A percentile compares a stretch with the other conserved stretches of the same genome.
Conservation (phyloP, 2,329 filamentous ascomycete species). For the Pochonia chlamydosporia region DNA sequence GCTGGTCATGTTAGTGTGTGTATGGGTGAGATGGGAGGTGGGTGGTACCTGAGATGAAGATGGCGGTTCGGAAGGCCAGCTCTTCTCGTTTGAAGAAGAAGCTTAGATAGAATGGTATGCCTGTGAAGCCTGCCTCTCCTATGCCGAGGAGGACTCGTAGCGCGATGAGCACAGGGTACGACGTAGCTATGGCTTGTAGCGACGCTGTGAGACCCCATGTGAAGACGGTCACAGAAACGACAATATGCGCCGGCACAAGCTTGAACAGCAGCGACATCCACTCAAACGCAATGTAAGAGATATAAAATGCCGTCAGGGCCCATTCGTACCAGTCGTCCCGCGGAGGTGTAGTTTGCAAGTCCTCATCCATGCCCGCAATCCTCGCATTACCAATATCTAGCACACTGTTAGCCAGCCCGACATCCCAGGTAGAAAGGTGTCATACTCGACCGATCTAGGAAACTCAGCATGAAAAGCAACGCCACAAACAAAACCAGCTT, state of each 20-base stretch:
- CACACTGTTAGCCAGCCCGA: too few relatives aligned
- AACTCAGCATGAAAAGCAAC: conserved; percentile 76
- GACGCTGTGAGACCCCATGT: conserved; percentile 77
- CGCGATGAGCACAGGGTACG: conserved; percentile 53
- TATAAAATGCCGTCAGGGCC: conserved; percentile 56
- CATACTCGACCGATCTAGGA: conserved; percentile 79
- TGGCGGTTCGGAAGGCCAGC: conserved; percentile 75
- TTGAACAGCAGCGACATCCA: conserved; percentile 61
- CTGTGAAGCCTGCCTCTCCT: conserved; percentile 60
- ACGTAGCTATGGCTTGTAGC: conserved; percentile 61
- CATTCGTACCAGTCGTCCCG: conserved; percentile 50
- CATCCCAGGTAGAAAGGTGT: too few relatives aligned
- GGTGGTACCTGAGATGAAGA: conserved; percentile 67
- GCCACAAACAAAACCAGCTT: conserved; percentile 76
- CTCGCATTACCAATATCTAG: conserved; percentile 58
- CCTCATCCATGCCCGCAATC: conserved; percentile 57
- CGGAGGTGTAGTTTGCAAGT: conserved; percentile 46
- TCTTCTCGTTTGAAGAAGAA: conserved; percentile 64
- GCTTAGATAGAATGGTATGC: conserved; percentile 58
- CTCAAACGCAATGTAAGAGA: conserved; percentile 58
- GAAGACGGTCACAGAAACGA: conserved; percentile 57
- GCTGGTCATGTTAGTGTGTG: conserved; percentile 47
- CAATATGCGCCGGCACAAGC: conserved; percentile 54
- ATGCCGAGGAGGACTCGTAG: conserved; percentile 54
- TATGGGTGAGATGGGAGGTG: conserved; percentile 13